Evolutionary conservation across 371 early-diverging fungal genomes (phyloP).

Genomic region (Mortierella sp.): DNA sequence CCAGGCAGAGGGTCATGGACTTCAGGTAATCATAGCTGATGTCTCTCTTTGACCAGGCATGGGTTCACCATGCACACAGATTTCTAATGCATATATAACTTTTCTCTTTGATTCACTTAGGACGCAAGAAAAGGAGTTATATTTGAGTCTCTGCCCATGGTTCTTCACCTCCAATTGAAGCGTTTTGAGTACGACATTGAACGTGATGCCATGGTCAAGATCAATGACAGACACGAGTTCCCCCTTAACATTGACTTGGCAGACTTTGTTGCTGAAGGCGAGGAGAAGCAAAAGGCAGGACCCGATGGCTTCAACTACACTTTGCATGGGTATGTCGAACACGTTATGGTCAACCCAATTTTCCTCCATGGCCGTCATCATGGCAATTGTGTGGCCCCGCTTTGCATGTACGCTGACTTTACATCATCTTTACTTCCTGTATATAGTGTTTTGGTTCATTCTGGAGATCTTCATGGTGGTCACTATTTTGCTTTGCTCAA

Average conservation of each 20-base stretch:
- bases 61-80: not conserved
- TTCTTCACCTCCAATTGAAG: conserved; percentile 98
- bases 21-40: conserved; percentile 68
- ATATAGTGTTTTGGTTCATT: conserved; percentile 95
- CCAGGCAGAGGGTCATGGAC: conserved; percentile 95
- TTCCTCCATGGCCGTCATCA: not conserved
- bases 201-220: conserved; percentile 95
- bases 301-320: conserved; percentile 81
- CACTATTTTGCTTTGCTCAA: conserved; percentile 97
- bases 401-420: not conserved
- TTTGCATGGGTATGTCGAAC: conserved; percentile 80
- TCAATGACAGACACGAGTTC: conserved; percentile 99
- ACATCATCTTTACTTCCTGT: not conserved
- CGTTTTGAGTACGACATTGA: conserved; percentile 98
- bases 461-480: conserved; percentile 96
- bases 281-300: conserved; percentile 63
- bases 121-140: conserved; percentile 97
- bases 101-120: conserved; percentile 22
- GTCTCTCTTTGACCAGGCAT: not conserved
- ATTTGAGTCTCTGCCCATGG: conserved; percentile 95
- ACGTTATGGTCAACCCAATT: conserved; percentile 1
- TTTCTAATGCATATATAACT: not conserved
- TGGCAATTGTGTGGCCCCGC: not conserved
- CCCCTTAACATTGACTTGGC: conserved; percentile 92
- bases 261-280: conserved; percentile 83